Base-by-base conservation (phyloP, 345 rosid species). In the Ceriops tagal region DNA sequence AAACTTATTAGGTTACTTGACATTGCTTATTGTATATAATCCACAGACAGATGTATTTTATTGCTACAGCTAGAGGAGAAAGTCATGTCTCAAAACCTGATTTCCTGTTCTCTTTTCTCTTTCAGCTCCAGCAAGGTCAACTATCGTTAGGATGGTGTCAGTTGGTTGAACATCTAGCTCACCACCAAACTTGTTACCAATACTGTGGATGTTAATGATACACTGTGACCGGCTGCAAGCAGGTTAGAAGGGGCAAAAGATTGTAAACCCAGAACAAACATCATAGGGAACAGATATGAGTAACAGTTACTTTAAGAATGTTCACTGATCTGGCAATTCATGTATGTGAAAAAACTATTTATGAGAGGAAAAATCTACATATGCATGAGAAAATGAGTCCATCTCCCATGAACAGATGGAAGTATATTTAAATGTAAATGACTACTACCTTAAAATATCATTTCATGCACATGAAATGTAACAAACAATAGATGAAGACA, bases 121-220 rank as follows among this genome's bases (percentile, higher is more conserved):
- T 82, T 93, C 98, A 47, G 98, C 92, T 78, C 98, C 98, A 10
- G 98, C 98, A 67, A 93, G 83, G 80, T 93, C 98, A 69, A 89
- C 92, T 68, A 93, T 84, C 16, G 96, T 88, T 61, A 93, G 74
- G 71, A 83, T 69, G 70, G 87, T 82, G 74, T 75, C 71, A 70
- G 68, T 75, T 46, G 73, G 73, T 66, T 76, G 87, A 64, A 64
- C 62, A 72, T 79, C 66, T 51, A 53, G 75, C 39, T 82, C 83
- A 34, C 67, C 67, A 19, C 71, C 75, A 65, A 37, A 66, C 27
- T 75, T 70, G 20, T 71, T 49, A 65, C 27, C 60, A 53, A 66
- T 49, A 65, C 80, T 69, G 52, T 81, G 86, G 62, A 93, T 77
- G 82, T 85, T 93, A 70, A 91, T 93, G 73, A 93, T 81, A 80